A percentile compares a stretch with the other conserved stretches of the same genome.
These are phyloP conservation scores for Metarhizium brunneum DNA, from an alignment of 2,329 filamentous ascomycete genomes.

Conservation along the genomic window DNA sequence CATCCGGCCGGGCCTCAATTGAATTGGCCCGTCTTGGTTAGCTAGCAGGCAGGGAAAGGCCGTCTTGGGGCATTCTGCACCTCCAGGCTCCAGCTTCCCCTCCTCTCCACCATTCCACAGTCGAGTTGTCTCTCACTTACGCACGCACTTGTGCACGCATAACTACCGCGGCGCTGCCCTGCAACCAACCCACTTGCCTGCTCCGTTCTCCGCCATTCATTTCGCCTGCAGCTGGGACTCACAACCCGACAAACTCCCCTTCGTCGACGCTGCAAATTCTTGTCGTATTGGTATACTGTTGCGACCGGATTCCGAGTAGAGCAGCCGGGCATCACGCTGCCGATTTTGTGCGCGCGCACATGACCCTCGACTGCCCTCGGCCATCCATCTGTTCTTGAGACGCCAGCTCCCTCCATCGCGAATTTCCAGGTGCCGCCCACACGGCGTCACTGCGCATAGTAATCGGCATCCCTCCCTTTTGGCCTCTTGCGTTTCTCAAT, in stretches of 20 bases:
- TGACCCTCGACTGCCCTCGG: neutral
- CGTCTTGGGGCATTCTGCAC: neutral
- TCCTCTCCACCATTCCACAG: neutral
- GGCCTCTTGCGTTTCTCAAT: neutral
- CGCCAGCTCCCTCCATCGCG: slow-evolving; percentile 2
- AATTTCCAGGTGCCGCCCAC: neutral
- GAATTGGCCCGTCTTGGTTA: neutral
- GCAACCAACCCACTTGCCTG: slow-evolving; percentile 1
- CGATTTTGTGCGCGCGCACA: neutral
- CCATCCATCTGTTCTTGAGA: neutral
- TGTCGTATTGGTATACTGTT: neutral
- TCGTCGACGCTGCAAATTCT: neutral
- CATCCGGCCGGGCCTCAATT: neutral
- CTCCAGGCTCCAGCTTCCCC: neutral
- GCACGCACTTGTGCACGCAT: neutral
- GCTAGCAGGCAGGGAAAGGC: slow-evolving; percentile 1
- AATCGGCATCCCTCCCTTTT: neutral
- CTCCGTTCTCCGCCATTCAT: slow-evolving; percentile 5
- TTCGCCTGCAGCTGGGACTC: slow-evolving; percentile 3
- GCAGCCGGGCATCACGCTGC: neutral
- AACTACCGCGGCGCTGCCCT: slow-evolving; percentile 5
- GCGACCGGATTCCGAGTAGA: neutral
- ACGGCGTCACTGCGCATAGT: neutral
- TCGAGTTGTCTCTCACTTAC: neutral
- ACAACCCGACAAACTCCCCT: neutral